Evolutionary conservation across 2,329 filamentous ascomycete genomes (phyloP).

Genomic region (Ascochyta pisi): DNA sequence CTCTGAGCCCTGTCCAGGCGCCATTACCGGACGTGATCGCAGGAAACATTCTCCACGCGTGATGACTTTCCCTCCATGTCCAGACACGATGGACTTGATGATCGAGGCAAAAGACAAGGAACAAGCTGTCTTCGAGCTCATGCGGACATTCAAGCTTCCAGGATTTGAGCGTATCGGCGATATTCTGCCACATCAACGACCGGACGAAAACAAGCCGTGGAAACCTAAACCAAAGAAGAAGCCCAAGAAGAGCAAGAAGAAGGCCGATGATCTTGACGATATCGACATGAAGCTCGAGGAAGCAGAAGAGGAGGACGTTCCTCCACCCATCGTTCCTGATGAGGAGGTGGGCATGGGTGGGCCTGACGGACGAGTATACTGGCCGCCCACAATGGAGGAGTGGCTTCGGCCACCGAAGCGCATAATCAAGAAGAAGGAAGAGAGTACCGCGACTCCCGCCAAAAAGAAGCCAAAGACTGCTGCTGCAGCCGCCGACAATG

Average conservation of each 20-base stretch:
- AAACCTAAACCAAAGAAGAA: conserved; percentile 50
- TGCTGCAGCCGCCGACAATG: conserved; percentile 29
- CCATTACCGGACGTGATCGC: conserved; percentile 77
- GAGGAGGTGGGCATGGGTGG: conserved; percentile 88
- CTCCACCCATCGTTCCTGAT: conserved; percentile 59
- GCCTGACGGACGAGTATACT: conserved; percentile 80
- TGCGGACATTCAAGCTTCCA: conserved; percentile 84
- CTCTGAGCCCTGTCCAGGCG: conserved; percentile 78
- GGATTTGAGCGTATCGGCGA: conserved; percentile 79
- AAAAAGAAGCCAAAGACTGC: conserved; percentile 44
- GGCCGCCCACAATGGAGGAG: conserved; percentile 88
- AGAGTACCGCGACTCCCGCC: conserved; percentile 36
- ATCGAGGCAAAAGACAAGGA: conserved; percentile 99
- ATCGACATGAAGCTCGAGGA: conserved; percentile 54
- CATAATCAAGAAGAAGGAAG: conserved; percentile 64
- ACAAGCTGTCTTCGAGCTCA: conserved; percentile 92
- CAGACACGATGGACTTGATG: conserved; percentile 91
- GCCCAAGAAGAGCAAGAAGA: conserved; percentile 55
- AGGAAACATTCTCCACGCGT: conserved; percentile 87
- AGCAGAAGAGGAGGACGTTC: conserved; percentile 45
- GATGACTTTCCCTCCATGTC: conserved; percentile 79
- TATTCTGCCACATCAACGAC: conserved; percentile 76
- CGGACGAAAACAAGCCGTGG: conserved; percentile 71
- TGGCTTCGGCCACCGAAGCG: conserved; percentile 85
- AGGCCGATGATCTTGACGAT: conserved; percentile 46